These are phyloP conservation scores for Suillus decipiens DNA, from an alignment of 768 basidiomycete species.

Conservation along the genomic window DNA sequence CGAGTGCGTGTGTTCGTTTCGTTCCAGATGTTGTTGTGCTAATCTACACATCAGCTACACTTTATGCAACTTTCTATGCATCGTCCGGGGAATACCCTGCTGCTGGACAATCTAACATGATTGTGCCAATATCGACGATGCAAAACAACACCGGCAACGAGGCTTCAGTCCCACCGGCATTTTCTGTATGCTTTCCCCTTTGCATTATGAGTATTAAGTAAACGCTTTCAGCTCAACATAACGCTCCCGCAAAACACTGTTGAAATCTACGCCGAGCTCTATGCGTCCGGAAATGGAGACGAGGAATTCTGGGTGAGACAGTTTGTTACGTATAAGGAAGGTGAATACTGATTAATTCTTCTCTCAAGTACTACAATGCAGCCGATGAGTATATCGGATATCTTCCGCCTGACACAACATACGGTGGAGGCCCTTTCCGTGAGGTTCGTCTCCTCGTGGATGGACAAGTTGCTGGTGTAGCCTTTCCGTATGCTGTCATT, in stretches of 20 bases:
- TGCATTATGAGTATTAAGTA: background rate
- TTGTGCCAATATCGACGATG: slow-evolving; percentile 71
- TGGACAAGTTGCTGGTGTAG: slow-evolving; percentile 53
- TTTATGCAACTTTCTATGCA: slow-evolving; percentile 72
- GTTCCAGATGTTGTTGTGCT: slow-evolving; percentile 6
- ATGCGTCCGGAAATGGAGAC: slow-evolving; percentile 64
- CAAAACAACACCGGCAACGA: slow-evolving; percentile 65
- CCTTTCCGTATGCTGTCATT: slow-evolving; percentile 60
- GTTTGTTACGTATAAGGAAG: background rate
- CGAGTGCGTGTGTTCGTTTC: slow-evolving; percentile 44
- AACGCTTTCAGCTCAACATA: slow-evolving; percentile 52
- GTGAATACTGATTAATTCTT: slow-evolving; percentile 8
- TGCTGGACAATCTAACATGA: slow-evolving; percentile 58
- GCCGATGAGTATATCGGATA: slow-evolving; percentile 58
- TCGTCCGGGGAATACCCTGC: slow-evolving; percentile 58
- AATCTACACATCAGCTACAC: slow-evolving; percentile 46
- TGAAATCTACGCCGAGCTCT: slow-evolving; percentile 67
- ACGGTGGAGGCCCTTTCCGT: slow-evolving; percentile 55
- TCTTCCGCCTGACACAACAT: slow-evolving; percentile 52
- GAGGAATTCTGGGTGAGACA: slow-evolving; percentile 78
- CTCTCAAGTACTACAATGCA: slow-evolving; percentile 62
- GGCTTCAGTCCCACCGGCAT: slow-evolving; percentile 74
- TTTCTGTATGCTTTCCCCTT: slow-evolving; percentile 49
- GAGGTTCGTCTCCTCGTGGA: slow-evolving; percentile 65
- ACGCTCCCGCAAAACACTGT: slow-evolving; percentile 72